Evolutionary conservation across 2,329 filamentous ascomycete genomes (phyloP), one percentile per base, ranked within the genome.

Genomic region (Talaromyces islandicus): DNA sequence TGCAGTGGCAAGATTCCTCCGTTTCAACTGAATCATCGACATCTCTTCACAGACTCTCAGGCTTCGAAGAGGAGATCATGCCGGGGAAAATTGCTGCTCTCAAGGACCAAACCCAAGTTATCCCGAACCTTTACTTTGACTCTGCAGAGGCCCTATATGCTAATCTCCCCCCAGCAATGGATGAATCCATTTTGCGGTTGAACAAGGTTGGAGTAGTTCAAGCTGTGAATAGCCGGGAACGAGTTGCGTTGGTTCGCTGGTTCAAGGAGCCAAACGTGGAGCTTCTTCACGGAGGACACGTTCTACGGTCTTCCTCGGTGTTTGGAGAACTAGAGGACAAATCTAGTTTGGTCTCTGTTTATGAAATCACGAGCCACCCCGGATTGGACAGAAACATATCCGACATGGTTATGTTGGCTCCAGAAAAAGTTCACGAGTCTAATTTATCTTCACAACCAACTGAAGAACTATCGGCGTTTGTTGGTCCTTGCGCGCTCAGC

Each of bases 1-100:
- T 87, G 4, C 79, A 81, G 62, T 87, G 85, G 85, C 84, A 86
- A 65, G 82, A 87, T 66, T 74, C 81, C 17, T 77, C 77, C 9
- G 72, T 80, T 30, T 82, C 81, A 0, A 73, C 75, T 29, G 76
- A 83, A 46, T 57, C 69, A 12, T 78, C 79, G 48, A 77, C 74
- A 9, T 68, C 74, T 7, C 65, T 87, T 4, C 71, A 63, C 50
- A 63, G 32, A 27, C 66, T 66, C 62, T 52, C 55, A 19, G 59
- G 63, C 5, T 62, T 67, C 46, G 81, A 85, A 53, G 78, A 83
- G 58, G 82, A 85, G 59, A 77, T 84, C 1, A 84, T 81, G 77
- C 83, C 84, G 4, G 83, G 83, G 9, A 81, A 85, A 64, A 74
- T 85, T 32, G 76, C 84, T 14, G 75, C 77, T 61, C 76, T 79